Conservation (phyloP, 2,329 filamentous ascomycete genomes). For the Ceratocystis papillata region DNA sequence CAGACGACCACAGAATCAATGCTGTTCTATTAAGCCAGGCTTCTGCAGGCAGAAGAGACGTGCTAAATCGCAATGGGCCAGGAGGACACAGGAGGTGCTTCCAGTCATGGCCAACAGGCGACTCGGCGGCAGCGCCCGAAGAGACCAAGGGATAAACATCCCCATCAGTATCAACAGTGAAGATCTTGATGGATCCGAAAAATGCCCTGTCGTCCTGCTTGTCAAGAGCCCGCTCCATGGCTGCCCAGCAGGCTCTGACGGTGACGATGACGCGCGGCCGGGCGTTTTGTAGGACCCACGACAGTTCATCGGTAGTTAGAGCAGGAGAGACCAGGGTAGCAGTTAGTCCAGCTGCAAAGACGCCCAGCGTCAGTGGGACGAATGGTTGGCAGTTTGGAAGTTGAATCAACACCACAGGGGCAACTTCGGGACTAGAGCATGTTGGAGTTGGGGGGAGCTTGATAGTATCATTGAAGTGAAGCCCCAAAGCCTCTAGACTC, state of each 20-base stretch:
- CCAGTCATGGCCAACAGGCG: conserved; percentile 42
- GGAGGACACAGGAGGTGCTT: conserved; percentile 40
- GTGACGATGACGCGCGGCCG: conserved; percentile 34
- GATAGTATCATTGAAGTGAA: conserved; percentile 31
- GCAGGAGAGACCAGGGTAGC: conserved; percentile 35
- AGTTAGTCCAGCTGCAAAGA: conserved; percentile 35
- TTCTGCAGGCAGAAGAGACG: conserved; percentile 11
- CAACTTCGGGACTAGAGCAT: conserved; percentile 33
- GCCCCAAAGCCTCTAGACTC: conserved; percentile 32
- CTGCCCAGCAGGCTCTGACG: conserved; percentile 29
- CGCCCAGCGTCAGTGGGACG: conserved; percentile 32
- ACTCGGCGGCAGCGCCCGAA: background rate
- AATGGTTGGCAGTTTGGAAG: conserved; percentile 37
- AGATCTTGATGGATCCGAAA: conserved; percentile 44
- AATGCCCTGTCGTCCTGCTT: conserved; percentile 31
- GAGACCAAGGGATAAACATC: conserved; percentile 31
- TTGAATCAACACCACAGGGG: conserved; percentile 36
- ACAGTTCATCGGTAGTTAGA: conserved; percentile 34
- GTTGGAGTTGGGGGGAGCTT: conserved; percentile 34
- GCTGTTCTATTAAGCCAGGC: conserved; percentile 45
- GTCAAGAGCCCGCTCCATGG: conserved; percentile 32
- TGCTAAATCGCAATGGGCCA: background rate
- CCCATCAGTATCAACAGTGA: conserved; percentile 39
- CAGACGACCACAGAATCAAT: conserved; percentile 40
- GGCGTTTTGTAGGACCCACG: conserved; percentile 36